Base-by-base conservation (phyloP, 352 stramenopile species). In the Globisporangium irregulare region DNA sequence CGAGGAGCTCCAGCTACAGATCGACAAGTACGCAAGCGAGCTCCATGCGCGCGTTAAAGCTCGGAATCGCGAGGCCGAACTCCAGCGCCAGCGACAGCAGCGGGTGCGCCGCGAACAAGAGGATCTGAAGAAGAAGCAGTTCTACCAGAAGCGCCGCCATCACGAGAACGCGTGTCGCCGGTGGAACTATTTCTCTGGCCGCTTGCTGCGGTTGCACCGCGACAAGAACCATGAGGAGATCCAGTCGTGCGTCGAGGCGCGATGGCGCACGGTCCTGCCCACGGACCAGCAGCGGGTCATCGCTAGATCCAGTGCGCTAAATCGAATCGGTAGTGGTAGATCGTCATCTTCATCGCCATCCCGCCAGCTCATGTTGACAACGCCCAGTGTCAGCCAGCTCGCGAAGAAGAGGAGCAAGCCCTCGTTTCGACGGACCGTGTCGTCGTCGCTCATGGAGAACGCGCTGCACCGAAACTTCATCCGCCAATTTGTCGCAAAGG, bases 1-100 rank as follows among this genome's bases (percentile, higher is more conserved):
- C 41, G 64, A 73, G 20, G 70, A 78, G 41, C 62, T 88, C 4
- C 68, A 80, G 10, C 22, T 32, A 2, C 80, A 88, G 62, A 73
- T 90, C 24, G 67, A 76, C 10, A 69, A 69, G 27, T 89, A 87
- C 51, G 75, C 77, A 3, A 71, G 67, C 18, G 77, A 81, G 22
- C 55, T 90, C 15, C 63, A 59, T 4, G 62, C 68, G 46, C 72
- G 81, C 20, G 68, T 87, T 22, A 76, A 80, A 18, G 57, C 73
- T n/a, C 68, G 74, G 1, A 70, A 74, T 10, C 70, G 76, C 46
- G 74, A 80, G 24, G 66, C 78, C 9, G 74, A 84, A 18, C 56
- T 71, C 50, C 67, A 79, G 14, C 68, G 73, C 4, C 70, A 84
- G 58, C 76, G 62, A 12, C 58, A 78, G 4, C 70, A 79, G 69